Evolutionary conservation across 768 basidiomycete genomes (phyloP), one percentile per base, ranked within the genome.

Genomic region (Termitomyces sp.): DNA sequence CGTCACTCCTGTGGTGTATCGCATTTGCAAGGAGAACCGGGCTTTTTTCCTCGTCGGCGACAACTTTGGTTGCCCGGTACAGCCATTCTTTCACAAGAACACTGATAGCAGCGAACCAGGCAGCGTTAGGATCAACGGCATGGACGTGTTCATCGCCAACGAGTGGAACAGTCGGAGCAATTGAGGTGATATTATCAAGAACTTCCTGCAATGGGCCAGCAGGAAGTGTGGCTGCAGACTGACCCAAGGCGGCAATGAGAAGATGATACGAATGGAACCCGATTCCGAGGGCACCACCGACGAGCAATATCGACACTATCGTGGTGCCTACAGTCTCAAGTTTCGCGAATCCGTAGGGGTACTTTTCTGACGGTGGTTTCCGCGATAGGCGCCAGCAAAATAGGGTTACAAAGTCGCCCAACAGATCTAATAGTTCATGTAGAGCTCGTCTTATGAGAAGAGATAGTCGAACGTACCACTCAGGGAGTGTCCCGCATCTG

Each of bases 291-390:
- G 89, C 88, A 52, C 91, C 91, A 5, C 86, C 86, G 53, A 94
- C 84, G 56, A 99, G 82, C 31, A 98, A 80, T 46, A 97, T 72
- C 2, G 94, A 91, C 44, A 97, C 88, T 35, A 89, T 83, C 2
- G 91, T 83, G n/a, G 95, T 96, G 44, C 96, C 96, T 22, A 98
- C 76, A 5, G 94, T 94, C 71, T 99, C 96, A 61, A 94, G 96
- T 71, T 98, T 98, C 59, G 89, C 89, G 63, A 91, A 89, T 15
- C 93, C 91, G 58, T 87, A 94, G 1, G 94, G 94, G 67, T 93
- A 98, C 59, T 71, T 74, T 58, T 75, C 79, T 9, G 89, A 87
- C 10, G 94, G 89, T n/a, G 88, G 82, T 65, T 81, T 82, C 48
- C 93, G 81, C 1, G 91, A 93, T 33, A 94, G 75, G 48, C 84